phyloP scores from a whole-genome alignment of 495 filamentous ascomycete genomes.

The Wilcoxina mikolae region DNA sequence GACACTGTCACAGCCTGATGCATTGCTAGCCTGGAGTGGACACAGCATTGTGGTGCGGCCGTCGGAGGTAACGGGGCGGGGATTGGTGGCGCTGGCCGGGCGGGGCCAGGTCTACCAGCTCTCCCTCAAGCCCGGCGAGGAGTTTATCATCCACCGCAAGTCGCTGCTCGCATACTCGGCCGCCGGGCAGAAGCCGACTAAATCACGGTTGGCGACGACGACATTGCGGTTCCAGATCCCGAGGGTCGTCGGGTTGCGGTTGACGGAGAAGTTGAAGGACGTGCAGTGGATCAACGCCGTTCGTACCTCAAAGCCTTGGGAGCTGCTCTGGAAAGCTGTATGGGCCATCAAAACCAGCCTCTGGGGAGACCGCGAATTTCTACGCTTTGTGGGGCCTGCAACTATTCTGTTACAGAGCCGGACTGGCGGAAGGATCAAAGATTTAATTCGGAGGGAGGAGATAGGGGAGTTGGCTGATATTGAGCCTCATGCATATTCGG shows the following conservation, averaged over 20 bases:
- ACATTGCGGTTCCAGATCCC: constrained; percentile 68
- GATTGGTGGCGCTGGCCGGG: constrained; percentile 68
- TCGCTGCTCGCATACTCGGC: constrained; percentile 83
- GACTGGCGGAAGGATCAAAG: constrained; percentile 49
- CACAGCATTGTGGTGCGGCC: constrained; percentile 64
- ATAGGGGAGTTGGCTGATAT: constrained; percentile 75
- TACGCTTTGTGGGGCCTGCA: constrained; percentile 72
- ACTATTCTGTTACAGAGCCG: constrained; percentile 77
- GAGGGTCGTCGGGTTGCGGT: constrained; percentile 15
- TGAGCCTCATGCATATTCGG: constrained; percentile 38
- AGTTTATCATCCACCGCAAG: constrained; percentile 73
- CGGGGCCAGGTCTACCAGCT: constrained; percentile 79
- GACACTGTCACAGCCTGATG: constrained; percentile 74
- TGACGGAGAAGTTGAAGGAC: constrained; percentile 31
- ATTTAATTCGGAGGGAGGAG: constrained; percentile 58
- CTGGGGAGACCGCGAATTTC: constrained; percentile 45
- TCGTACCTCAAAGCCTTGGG: constrained; percentile 55
- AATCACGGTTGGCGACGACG: constrained; percentile 71
- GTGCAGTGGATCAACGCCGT: constrained; percentile 57
- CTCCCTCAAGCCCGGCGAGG: constrained; percentile 58
- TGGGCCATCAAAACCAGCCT: constrained; percentile 58
- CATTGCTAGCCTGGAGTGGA: constrained; percentile 90
- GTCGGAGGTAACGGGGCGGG: constrained; percentile 67
- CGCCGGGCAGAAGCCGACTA: constrained; percentile 50
- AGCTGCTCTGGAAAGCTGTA: constrained; percentile 41